Base-by-base conservation (phyloP, 805 yeast species). In the Candida peoriensis region DNA sequence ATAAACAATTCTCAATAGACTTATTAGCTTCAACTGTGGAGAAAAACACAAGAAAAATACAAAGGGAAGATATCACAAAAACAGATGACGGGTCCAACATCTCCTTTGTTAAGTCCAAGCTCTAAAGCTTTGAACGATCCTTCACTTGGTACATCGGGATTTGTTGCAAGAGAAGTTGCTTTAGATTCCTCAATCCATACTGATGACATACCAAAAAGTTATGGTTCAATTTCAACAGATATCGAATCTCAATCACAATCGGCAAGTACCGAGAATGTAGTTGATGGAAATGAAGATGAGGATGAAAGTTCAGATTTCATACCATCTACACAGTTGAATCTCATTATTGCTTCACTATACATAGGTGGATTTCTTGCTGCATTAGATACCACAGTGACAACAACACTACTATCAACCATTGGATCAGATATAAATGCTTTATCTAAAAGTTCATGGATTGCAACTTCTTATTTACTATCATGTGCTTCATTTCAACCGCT, bases 401-500 rank as follows among this genome's bases (percentile, higher is more conserved):
- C 85, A 1, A 78, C 87, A 0, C 58, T 78, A 24, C 55, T 79
- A 48, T 67, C 83, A 3, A 69, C 70, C 12, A 78, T 79, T 36
- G 82, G 85, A 2, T 75, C 82, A 0, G 84, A 78, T 41, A 64
- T 79, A 49, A 61, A 76, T 41, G 78, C 78, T 1, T 64, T 76
- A n/a, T 72, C 74, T 3, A 70, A 72, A 41, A 71, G 78, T 47
- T 72, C 83, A 13, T 76, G 83, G 83, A 76, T 78, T 17, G 82
- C 82, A 4, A 72, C 82, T 0, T 72, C 83, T 1, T 78, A 78
- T 45, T 58, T 78, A 29, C 57, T 78, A 34, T 72, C 83, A 2
- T 72, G 80, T 17, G 71, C 84, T 0, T 81, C 81, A 1, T 74
- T 77, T 49, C 85, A 78, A 52, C 86, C 86, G 2, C 55, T 78